phyloP scores from a whole-genome alignment of 768 basidiomycete genomes.

The Lanmaoa pseudosensibilis region DNA sequence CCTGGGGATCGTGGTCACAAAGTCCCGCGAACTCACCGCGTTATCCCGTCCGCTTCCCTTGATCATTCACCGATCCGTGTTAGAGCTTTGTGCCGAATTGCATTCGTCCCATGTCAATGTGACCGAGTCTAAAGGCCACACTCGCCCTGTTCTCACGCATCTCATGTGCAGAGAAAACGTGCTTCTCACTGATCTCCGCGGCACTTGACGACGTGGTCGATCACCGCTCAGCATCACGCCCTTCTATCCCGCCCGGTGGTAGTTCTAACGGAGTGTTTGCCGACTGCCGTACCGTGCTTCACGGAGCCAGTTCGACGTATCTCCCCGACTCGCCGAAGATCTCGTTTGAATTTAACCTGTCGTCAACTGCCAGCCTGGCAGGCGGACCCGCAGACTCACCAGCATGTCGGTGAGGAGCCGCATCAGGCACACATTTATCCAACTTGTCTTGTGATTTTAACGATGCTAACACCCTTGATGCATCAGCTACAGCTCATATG shows the following conservation, averaged over 20 bases:
- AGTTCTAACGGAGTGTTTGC: background rate
- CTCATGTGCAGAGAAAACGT: background rate
- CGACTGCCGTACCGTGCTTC: background rate
- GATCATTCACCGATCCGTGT: background rate
- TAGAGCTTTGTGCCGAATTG: too few species aligned
- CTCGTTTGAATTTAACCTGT: background rate
- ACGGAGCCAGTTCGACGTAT: background rate
- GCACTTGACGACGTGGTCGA: conserved; percentile 1
- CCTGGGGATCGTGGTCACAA: background rate
- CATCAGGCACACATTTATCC: background rate
- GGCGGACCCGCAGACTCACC: background rate
- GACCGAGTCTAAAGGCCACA: background rate
- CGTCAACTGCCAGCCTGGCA: background rate
- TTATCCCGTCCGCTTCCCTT: background rate
- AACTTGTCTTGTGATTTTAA: background rate
- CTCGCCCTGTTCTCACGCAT: background rate
- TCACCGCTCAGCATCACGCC: background rate
- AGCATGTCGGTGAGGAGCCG: background rate
- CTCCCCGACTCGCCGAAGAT: background rate
- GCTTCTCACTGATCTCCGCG: conserved; percentile 10
- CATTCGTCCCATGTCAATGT: background rate
- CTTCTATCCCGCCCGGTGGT: background rate
- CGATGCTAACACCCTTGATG: background rate
- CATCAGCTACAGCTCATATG: background rate
- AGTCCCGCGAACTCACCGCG: conserved; percentile 12